Conservation (phyloP, 2,329 filamentous ascomycete species). For the Fusarium sp. region DNA sequence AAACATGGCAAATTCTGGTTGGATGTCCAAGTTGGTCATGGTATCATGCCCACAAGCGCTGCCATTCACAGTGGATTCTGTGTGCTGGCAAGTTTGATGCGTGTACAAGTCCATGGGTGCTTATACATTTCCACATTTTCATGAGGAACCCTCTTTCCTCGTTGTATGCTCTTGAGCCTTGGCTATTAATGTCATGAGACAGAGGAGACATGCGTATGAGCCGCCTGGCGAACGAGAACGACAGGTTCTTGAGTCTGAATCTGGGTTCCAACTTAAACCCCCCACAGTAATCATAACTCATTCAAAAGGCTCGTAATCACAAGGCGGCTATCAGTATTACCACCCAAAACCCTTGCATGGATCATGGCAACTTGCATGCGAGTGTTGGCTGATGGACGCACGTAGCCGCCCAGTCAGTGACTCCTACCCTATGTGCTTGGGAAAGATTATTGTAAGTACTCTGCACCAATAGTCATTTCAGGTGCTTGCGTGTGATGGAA, state of each 20-base stretch:
- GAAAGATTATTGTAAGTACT: not conserved
- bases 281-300: not conserved
- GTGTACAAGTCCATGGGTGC: not conserved
- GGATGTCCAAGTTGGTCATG: not conserved
- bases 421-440: slow-evolving; percentile 4
- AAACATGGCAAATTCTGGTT: not conserved
- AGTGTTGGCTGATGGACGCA: slow-evolving; percentile 9
- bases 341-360: not conserved
- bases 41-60: not conserved
- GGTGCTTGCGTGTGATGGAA: not conserved
- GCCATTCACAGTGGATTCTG: not conserved
- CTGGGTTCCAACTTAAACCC: not conserved
- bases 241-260: too few relatives aligned
- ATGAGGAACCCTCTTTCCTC: not conserved
- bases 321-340: not conserved
- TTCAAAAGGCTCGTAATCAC: not conserved
- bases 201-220: not conserved
- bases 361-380: not conserved
- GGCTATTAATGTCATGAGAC: not conserved
- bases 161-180: not conserved
- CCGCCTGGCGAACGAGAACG: too few relatives aligned
- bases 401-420: not conserved
- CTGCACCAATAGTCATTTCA: not conserved
- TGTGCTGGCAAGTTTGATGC: not conserved
- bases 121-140: too few relatives aligned